Evolutionary conservation across 2,329 filamentous ascomycete genomes (phyloP).

Genomic region (Chrysoporthe puriensis): DNA sequence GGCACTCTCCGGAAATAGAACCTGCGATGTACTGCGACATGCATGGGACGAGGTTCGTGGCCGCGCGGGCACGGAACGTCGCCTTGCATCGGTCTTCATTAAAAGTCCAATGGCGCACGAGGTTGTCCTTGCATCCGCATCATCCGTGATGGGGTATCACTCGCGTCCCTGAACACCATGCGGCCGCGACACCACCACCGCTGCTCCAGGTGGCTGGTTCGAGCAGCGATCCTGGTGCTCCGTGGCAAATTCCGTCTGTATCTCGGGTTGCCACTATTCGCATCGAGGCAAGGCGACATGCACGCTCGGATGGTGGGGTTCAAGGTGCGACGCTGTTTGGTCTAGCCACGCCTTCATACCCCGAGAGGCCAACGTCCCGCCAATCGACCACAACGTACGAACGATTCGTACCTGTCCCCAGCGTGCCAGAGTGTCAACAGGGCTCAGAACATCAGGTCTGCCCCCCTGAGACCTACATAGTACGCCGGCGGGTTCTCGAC

Average conservation of each 20-base stretch:
- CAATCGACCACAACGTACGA: not conserved
- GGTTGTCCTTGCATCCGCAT: not conserved
- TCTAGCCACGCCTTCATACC: not conserved
- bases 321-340: slow-evolving; percentile 16
- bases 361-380: not conserved
- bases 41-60: too few species aligned
- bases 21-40: not conserved
- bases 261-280: not conserved
- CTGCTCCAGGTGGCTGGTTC: not conserved
- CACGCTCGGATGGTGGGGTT: slow-evolving; percentile 20
- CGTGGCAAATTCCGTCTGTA: too few species aligned
- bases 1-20: not conserved
- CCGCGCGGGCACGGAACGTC: not conserved
- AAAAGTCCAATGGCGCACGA: not conserved
- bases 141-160: not conserved
- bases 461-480: not conserved
- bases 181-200: not conserved
- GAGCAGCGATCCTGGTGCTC: not conserved
- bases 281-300: slow-evolving; percentile 16
- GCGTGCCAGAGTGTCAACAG: not conserved
- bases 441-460: not conserved
- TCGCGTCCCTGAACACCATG: not conserved
- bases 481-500: not conserved
- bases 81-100: not conserved
- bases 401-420: not conserved